Evolutionary conservation across 805 yeast genomes (phyloP), one percentile per base, ranked within the genome.

Genomic region (Myxozyma neotropica): DNA sequence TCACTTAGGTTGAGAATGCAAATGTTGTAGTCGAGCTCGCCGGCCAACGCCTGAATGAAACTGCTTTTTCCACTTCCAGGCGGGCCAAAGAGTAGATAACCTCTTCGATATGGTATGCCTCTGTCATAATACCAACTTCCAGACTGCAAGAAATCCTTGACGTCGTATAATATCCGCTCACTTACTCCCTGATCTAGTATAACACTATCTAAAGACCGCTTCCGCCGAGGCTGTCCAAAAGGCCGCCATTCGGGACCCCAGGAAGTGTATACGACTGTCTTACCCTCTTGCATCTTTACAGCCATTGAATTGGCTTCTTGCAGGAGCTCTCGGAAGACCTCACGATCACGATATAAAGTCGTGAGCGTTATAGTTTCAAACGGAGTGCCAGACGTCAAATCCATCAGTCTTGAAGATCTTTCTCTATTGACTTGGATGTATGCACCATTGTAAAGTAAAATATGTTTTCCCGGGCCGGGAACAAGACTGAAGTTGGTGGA

Each of bases 201-300:
- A 15, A 94, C 99, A 6, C 96, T 88, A 3, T 88, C 93, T 39
- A 93, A 75, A 27, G 87, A 74, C 67, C 99, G 80, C 74, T 93
- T 93, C 68, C 85, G 86, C 63, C 97, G 81, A 1, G 99, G 98
- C 71, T 86, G 92, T 1, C 99, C 99, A 77, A 94, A 94, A 3
- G 96, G 96, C 69, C 98, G 80, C 99, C 99, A 94, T 70, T 94
- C 99, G 29, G 96, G 96, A 0, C 98, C 99, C 89, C 94, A 93
- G 10, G 96, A 88, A 3, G 97, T 89, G 73, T 83, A 94, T 4
- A 94, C 76, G 6, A 94, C 98, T 0, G 98, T 94, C 70, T 91
- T 93, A 6, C 99, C 98, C 70, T 90, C 96, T 60, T 88, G 86
- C 31, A 86, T 80, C 68, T 83, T 83, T 70, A 91, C 78, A 0